phyloP scores from a whole-genome alignment of 306 rosid species.

The Lotus japonicus region DNA sequence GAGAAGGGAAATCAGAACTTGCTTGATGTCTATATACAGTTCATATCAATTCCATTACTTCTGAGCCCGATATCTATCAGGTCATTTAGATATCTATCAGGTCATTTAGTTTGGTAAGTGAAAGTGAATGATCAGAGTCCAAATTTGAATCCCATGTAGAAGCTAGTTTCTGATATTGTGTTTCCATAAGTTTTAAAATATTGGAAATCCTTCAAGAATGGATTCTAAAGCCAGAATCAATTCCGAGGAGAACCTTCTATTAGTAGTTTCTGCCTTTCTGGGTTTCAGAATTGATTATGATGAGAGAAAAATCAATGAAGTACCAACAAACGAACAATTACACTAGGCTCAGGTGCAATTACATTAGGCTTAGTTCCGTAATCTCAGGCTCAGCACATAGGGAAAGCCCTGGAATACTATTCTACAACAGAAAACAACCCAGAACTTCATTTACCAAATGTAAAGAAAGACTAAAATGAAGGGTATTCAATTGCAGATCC shows the following conservation, averaged over 20 bases:
- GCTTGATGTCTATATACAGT: not conserved
- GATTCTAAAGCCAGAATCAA: too few species aligned
- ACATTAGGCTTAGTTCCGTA: not conserved
- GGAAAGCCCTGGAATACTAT: not conserved
- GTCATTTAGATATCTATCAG: too few species aligned
- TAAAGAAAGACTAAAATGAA: not conserved
- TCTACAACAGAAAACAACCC: conserved; percentile 14
- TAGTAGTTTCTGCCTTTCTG: too few species aligned
- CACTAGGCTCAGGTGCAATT: not conserved
- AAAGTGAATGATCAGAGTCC: not conserved
- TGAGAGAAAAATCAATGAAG: too few species aligned
- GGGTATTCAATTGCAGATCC: conserved; percentile 1
- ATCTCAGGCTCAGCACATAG: conserved; percentile 10
- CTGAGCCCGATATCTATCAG: too few species aligned
- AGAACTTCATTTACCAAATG: not conserved
- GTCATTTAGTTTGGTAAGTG: too few species aligned
- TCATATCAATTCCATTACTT: not conserved
- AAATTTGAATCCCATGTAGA: not conserved
- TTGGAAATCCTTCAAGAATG: too few species aligned
- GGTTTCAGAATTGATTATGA: too few species aligned
- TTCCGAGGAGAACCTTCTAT: too few species aligned
- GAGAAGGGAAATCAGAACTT: not conserved
- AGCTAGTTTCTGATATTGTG: not conserved
- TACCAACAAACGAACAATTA: not conserved
- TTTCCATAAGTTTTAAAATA: not conserved